These are phyloP conservation scores for Usnea hakonensis DNA, from an alignment of 495 filamentous ascomycete species.

Conservation along the genomic window DNA sequence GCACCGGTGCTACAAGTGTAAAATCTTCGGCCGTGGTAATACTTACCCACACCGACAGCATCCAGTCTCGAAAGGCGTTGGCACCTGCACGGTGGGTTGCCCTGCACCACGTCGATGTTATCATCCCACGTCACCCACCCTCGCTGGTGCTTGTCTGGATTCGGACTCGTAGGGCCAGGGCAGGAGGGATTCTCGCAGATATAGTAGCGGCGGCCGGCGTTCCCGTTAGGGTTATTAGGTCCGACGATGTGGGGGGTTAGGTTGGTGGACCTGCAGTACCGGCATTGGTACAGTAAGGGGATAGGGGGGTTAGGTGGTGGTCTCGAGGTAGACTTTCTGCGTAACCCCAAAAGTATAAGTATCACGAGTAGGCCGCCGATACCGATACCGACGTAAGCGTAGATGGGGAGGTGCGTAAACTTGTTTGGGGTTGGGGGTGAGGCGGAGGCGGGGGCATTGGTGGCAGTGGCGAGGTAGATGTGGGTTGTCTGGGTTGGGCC, in stretches of 20 bases:
- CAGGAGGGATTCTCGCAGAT: neutral
- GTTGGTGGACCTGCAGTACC: constrained; percentile 1
- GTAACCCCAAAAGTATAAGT: neutral
- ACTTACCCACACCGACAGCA: neutral
- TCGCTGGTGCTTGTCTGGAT: neutral
- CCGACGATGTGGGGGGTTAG: neutral
- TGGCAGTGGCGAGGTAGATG: constrained; percentile 10
- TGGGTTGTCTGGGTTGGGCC: constrained; percentile 12
- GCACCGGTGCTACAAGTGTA: constrained; percentile 13
- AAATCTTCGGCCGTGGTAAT: neutral
- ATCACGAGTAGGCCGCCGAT: constrained; percentile 7
- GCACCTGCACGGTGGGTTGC: constrained; percentile 1
- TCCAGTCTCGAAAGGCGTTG: neutral
- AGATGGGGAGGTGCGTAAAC: constrained; percentile 10
- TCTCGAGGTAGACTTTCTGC: neutral
- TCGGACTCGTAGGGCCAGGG: neutral
- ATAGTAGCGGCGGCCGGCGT: constrained; percentile 5
- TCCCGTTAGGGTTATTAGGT: neutral
- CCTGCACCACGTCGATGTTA: neutral
- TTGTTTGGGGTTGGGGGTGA: neutral
- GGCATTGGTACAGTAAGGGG: constrained; percentile 2
- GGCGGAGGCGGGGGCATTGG: constrained; percentile 9
- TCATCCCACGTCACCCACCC: constrained; percentile 12
- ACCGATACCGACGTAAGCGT: constrained; percentile 10
- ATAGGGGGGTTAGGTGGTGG: neutral